Percentiles rank a stretch among this genome's conserved stretches.
Evolutionary conservation across 2,329 filamentous ascomycete genomes (phyloP).

Genomic region (Neofusicoccum laricinum): DNA sequence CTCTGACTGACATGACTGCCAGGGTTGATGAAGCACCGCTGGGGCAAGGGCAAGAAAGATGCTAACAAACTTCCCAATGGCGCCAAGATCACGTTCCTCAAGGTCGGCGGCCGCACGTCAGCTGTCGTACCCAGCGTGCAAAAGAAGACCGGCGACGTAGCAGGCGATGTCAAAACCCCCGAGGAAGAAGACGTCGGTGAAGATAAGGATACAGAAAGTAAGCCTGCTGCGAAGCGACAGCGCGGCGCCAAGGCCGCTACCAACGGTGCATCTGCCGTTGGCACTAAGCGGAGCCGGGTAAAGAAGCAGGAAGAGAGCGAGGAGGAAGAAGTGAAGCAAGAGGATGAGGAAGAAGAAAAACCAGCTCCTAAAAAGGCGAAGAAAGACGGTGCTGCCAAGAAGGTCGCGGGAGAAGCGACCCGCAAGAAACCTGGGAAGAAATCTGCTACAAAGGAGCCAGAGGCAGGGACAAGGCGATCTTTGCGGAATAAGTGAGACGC

Average conservation of each 20-base stretch:
- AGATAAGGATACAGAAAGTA: slow-evolving; percentile 23
- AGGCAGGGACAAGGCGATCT: not conserved
- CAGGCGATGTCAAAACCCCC: slow-evolving; percentile 45
- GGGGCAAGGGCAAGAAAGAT: slow-evolving; percentile 82
- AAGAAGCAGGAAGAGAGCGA: slow-evolving; percentile 7
- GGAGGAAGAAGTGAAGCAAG: slow-evolving; percentile 4
- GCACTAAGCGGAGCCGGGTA: not conserved
- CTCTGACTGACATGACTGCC: not conserved
- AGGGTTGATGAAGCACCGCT: slow-evolving; percentile 69
- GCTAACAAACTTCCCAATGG: slow-evolving; percentile 72
- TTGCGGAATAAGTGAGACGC: not conserved
- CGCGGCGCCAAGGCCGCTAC: not conserved
- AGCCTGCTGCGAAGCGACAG: slow-evolving; percentile 26
- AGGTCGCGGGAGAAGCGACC: slow-evolving; percentile 17
- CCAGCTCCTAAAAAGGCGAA: slow-evolving; percentile 1
- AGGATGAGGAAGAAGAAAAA: not conserved
- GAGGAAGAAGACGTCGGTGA: slow-evolving; percentile 29
- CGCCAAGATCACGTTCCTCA: slow-evolving; percentile 79
- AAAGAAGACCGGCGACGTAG: slow-evolving; percentile 69
- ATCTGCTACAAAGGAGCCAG: not conserved
- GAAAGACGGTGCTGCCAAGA: not conserved
- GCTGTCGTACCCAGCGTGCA: slow-evolving; percentile 83
- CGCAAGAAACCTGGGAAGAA: slow-evolving; percentile 8
- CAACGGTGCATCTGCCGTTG: not conserved
- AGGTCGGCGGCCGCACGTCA: slow-evolving; percentile 86